Conservation (phyloP, 805 yeast genomes). For the Saturnispora quitensis region DNA sequence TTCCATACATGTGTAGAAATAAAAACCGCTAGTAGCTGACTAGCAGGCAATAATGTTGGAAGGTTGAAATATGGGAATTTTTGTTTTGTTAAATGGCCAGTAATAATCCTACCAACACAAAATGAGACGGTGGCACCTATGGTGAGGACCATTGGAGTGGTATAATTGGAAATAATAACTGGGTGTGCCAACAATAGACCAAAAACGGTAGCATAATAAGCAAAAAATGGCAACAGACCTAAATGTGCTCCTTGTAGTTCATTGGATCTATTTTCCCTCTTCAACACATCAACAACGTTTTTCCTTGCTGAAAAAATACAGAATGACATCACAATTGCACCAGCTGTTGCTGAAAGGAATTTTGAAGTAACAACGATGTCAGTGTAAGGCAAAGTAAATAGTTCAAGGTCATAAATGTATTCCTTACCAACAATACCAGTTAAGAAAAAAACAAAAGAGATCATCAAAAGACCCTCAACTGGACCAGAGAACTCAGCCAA, state of each 20-base stretch:
- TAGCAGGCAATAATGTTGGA: constrained; percentile 57
- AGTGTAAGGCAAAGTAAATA: constrained; percentile 5
- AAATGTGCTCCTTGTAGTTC: constrained; percentile 16
- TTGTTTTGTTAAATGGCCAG: constrained; percentile 77
- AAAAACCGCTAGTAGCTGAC: constrained; percentile 34
- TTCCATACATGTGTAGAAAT: constrained; percentile 33
- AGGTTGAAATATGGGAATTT: constrained; percentile 65
- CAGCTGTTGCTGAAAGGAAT: constrained; percentile 39
- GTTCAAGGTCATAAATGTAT: constrained; percentile 43
- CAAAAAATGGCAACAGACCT: constrained; percentile 54
- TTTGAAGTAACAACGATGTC: constrained; percentile 22
- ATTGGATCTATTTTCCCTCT: constrained; percentile 30
- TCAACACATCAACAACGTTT: constrained; percentile 45
- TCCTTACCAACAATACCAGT: constrained; percentile 67
- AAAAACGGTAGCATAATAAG: constrained; percentile 41
- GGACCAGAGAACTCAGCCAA: constrained; percentile 84
- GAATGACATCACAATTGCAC: constrained; percentile 47
- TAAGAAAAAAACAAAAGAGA: constrained; percentile 42
- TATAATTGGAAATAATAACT: constrained; percentile 34
- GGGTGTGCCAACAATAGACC: constrained; percentile 44
- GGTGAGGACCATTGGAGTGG: constrained; percentile 53
- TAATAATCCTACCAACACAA: constrained; percentile 82
- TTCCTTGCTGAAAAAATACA: constrained; percentile 60
- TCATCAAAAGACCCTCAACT: constrained; percentile 80
- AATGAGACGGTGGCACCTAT: constrained; percentile 75